Evolutionary conservation across 148 eudicot species (phyloP).

Genomic region (Silene latifolia): DNA sequence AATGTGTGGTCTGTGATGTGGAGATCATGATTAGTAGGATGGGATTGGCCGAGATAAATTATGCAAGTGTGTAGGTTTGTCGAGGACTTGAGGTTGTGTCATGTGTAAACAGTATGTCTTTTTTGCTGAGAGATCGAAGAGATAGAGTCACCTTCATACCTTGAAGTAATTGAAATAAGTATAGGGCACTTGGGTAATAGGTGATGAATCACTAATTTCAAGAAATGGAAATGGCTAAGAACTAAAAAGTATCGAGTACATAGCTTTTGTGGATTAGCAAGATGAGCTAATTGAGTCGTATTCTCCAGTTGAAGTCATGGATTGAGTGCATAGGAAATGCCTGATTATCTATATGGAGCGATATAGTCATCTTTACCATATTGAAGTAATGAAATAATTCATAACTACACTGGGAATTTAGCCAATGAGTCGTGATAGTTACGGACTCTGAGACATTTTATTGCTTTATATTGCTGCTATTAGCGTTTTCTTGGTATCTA

Average conservation of each 20-base stretch:
- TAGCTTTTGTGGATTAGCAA: background rate
- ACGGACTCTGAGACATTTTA: background rate
- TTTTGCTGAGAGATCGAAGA: background rate
- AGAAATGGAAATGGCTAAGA: background rate
- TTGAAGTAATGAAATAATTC: background rate
- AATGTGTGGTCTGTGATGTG: too few species aligned
- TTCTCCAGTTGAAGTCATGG: background rate
- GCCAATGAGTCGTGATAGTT: background rate
- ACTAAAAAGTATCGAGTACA: too few species aligned
- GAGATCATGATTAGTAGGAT: background rate
- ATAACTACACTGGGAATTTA: background rate
- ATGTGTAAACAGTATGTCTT: background rate
- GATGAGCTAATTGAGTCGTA: background rate
- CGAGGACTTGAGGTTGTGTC: background rate
- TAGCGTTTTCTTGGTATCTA: too few species aligned
- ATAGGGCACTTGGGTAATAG: background rate
- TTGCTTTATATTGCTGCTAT: background rate
- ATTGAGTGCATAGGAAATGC: background rate
- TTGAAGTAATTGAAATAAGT: background rate
- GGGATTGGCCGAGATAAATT: background rate
- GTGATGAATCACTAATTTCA: background rate
- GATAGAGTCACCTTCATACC: background rate
- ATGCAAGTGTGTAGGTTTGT: background rate
- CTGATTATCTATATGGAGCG: background rate
- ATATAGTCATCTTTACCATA: background rate